Percentiles rank a stretch among this genome's conserved stretches.
phyloP scores from a whole-genome alignment of 768 basidiomycete species.

The Infundibulicybe gibba region DNA sequence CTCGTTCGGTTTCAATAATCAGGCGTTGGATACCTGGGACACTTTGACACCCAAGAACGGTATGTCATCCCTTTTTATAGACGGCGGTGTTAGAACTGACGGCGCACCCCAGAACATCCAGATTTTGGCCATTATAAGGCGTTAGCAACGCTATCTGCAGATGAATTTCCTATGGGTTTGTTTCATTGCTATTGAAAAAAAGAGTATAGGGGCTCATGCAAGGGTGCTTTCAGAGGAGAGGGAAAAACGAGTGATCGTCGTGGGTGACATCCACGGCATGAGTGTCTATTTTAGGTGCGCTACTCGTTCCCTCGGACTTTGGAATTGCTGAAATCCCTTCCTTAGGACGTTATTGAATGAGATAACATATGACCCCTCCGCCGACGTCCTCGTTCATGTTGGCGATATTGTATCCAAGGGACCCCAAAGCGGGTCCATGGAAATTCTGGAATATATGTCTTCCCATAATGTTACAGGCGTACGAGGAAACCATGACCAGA shows the following conservation, averaged over 20 bases:
- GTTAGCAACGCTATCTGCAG: not conserved
- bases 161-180: conserved; percentile 56
- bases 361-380: conserved; percentile 52
- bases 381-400: conserved; percentile 74
- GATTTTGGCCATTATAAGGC: not conserved
- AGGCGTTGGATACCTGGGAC: not conserved
- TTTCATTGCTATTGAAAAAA: not conserved
- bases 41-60: conserved; percentile 18
- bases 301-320: too few relatives aligned
- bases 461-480: conserved; percentile 69
- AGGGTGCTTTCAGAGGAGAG: conserved; percentile 37
- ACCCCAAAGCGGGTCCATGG: conserved; percentile 51
- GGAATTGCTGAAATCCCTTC: too few relatives aligned
- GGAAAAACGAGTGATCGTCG: conserved; percentile 58
- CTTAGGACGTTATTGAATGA: conserved; percentile 58
- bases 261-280: conserved; percentile 92
- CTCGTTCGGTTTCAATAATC: conserved; percentile 22
- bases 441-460: conserved; percentile 63
- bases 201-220: not conserved
- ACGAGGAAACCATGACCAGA: conserved; percentile 94
- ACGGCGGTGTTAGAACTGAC: not conserved
- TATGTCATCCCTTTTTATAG: conserved; percentile 18
- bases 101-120: not conserved
- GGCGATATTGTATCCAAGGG: conserved; percentile 85
- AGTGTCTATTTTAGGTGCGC: conserved; percentile 61